Base-by-base conservation (phyloP, 2,329 filamentous ascomycete genomes). In the Colletotrichum tofieldiae region DNA sequence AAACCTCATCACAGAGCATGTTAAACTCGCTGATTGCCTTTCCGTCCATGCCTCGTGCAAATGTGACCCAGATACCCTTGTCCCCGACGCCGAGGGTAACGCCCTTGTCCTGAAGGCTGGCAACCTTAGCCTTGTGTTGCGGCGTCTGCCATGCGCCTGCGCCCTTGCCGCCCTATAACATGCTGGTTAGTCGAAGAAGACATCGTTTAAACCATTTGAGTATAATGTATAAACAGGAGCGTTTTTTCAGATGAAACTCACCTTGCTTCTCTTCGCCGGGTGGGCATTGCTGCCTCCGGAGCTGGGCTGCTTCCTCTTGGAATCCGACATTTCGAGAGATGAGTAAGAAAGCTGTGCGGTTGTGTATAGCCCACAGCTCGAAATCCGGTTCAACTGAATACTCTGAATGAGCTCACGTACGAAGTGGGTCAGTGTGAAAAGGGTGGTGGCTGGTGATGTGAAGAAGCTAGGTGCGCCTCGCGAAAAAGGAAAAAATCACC, bases 61-160 rank as follows among this genome's bases (percentile, higher is more conserved):
- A 95, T 0, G 93, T 95, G 37, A 92, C 91, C 93, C 93, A 96
- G 71, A 96, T 91, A 6, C 93, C 93, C 64, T 87, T 85, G 77
- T 95, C 92, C 6, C 93, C 93, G 6, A 92, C 85, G 76, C 93
- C 89, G 59, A 95, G 81, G 16, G 81, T 78, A 49, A 81, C 85
- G 51, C 85, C 86, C 75, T 82, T 75, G 49, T 83, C 83, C 18
- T 81, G 81, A 72, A 82, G 80, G 62, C 82, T 79, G 26, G 83
- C 82, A 54, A 84, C 75, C 77, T 87, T 91, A 43, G 83, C 82
- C 76, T 86, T 84, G 56, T 91, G 89, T 72, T 90, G 87, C 18
- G 90, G 83, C 35, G 90, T 92, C 77, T 88, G 86, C 90, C 90
- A 92, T 78, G 86, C 89, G 14, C 89, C 89, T 70, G 82, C 82